These are phyloP conservation scores for Calcarisporium arbuscula DNA, from an alignment of 2,329 filamentous ascomycete genomes.

Conservation along the genomic window DNA sequence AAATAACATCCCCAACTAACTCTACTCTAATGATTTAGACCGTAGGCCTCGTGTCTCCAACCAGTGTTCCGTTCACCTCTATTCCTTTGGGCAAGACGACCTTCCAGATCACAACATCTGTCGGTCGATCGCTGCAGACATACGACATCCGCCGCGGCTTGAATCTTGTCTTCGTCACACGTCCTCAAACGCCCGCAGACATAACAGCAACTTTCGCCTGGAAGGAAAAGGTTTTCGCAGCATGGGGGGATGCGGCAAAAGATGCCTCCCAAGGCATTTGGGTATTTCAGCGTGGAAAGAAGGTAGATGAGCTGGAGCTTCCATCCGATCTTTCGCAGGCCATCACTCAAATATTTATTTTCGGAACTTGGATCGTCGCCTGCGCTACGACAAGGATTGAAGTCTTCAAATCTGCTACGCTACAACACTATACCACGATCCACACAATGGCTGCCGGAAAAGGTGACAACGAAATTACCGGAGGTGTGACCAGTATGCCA, in stretches of 20 bases:
- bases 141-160: constrained; percentile 89
- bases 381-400: constrained; percentile 71
- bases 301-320: constrained; percentile 66
- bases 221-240: constrained; percentile 82
- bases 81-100: constrained; percentile 87
- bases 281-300: constrained; percentile 88
- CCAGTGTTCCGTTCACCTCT: constrained; percentile 80
- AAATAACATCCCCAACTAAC: constrained; percentile 5
- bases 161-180: constrained; percentile 87
- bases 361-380: constrained; percentile 87
- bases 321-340: constrained; percentile 62
- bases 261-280: constrained; percentile 64
- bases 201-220: constrained; percentile 86
- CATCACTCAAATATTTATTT: constrained; percentile 70
- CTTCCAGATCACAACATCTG: constrained; percentile 95
- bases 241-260: constrained; percentile 64
- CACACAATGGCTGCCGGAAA: constrained; percentile 50
- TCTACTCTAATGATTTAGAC: constrained; percentile 49
- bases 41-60: constrained; percentile 87
- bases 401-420: constrained; percentile 77
- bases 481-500: constrained; percentile 79
- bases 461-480: constrained; percentile 64
- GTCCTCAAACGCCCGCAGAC: constrained; percentile 76
- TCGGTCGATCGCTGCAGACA: constrained; percentile 84
- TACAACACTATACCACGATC: constrained; percentile 88